phyloP scores from a whole-genome alignment of 331 rosid species.

The Erythrophleum ivorense region DNA sequence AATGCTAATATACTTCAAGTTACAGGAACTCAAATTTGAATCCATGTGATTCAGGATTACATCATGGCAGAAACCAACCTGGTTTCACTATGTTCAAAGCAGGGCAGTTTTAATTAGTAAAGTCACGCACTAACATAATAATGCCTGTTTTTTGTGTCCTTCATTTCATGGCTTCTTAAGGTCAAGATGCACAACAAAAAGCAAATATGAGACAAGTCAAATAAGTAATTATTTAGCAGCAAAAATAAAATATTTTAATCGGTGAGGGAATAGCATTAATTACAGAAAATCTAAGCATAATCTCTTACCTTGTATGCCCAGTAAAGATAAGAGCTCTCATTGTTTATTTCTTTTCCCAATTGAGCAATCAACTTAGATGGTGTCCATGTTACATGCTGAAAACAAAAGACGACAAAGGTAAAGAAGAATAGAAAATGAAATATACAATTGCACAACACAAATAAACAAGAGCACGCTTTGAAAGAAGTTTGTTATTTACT shows the following conservation, averaged over 20 bases:
- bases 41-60: background rate
- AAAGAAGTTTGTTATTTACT: background rate
- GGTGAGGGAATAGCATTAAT: conserved; percentile 17
- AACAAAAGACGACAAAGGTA: conserved; percentile 2
- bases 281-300: conserved; percentile 21
- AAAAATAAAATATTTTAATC: conserved; percentile 1
- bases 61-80: background rate
- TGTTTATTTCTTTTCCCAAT: conserved; percentile 86
- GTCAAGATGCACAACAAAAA: background rate
- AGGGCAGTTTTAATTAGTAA: background rate
- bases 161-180: background rate
- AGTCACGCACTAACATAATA: background rate
- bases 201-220: background rate
- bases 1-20: background rate
- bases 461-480: background rate
- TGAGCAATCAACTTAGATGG: conserved; percentile 85
- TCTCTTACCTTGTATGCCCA: conserved; percentile 85
- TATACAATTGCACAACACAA: background rate
- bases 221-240: background rate
- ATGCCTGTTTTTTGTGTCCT: background rate
- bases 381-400: conserved; percentile 74
- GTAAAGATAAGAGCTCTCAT: conserved; percentile 81
- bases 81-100: background rate
- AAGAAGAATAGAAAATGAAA: background rate
- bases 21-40: background rate